Percentiles rank a stretch among this genome's conserved stretches.
phyloP scores from a whole-genome alignment of 805 yeast species.

The Saccharomyces mikatae region DNA sequence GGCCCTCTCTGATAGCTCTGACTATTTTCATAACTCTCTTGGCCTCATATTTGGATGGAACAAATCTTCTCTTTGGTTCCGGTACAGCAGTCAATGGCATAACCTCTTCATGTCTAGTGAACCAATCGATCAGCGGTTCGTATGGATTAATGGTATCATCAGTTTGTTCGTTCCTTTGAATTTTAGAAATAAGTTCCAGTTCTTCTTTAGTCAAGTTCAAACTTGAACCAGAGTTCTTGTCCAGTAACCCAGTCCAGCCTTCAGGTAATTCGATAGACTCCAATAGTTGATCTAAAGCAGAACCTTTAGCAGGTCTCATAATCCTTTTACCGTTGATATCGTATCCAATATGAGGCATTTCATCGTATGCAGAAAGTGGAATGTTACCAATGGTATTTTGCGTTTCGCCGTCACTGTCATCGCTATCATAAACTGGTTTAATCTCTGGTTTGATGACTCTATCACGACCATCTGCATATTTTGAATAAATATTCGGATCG shows the following conservation, averaged over 20 bases:
- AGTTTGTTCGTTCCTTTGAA: slow-evolving; percentile 78
- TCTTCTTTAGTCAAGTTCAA: slow-evolving; percentile 82
- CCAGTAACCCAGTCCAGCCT: slow-evolving; percentile 97
- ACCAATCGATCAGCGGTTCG: slow-evolving; percentile 94
- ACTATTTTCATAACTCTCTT: slow-evolving; percentile 94
- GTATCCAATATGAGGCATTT: slow-evolving; percentile 95
- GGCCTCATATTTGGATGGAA: slow-evolving; percentile 95
- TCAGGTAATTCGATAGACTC: slow-evolving; percentile 91
- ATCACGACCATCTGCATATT: slow-evolving; percentile 71
- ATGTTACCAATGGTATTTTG: slow-evolving; percentile 88
- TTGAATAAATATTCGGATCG: slow-evolving; percentile 38
- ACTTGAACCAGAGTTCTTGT: slow-evolving; percentile 77
- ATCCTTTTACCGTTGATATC: slow-evolving; percentile 95
- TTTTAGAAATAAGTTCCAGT: slow-evolving; percentile 75
- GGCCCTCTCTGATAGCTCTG: slow-evolving; percentile 91
- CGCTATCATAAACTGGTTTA: slow-evolving; percentile 89
- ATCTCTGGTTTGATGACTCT: slow-evolving; percentile 81
- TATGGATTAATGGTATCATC: slow-evolving; percentile 78
- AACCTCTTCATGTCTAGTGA: slow-evolving; percentile 70
- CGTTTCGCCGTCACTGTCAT: slow-evolving; percentile 79
- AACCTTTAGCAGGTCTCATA: slow-evolving; percentile 97
- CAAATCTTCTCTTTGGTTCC: slow-evolving; percentile 94
- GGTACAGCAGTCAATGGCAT: slow-evolving; percentile 93
- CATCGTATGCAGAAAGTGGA: slow-evolving; percentile 89
- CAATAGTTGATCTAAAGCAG: slow-evolving; percentile 83